Evolutionary conservation across 2,329 filamentous ascomycete species (phyloP).

Genomic region (Paracamarosporium sp.): DNA sequence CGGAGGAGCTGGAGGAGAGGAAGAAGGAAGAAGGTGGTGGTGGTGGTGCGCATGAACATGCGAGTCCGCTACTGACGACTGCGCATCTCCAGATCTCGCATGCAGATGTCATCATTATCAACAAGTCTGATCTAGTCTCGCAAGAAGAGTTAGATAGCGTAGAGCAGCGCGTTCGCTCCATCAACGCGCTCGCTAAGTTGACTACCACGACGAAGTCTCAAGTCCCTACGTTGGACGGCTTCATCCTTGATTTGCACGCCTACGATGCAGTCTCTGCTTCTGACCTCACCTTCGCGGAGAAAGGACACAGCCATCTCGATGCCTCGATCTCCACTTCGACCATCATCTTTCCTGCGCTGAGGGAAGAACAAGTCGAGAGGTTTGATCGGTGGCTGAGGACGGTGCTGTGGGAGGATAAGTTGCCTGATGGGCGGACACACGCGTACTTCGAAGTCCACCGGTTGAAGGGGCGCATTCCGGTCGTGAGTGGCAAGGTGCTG

Average conservation of each 20-base stretch:
- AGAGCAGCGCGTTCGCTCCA: slow-evolving; percentile 74
- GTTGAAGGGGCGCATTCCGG: slow-evolving; percentile 78
- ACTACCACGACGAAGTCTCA: slow-evolving; percentile 80
- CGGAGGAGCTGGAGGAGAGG: slow-evolving; percentile 54
- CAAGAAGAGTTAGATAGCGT: slow-evolving; percentile 73
- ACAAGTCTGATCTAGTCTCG: slow-evolving; percentile 87
- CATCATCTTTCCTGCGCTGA: slow-evolving; percentile 69
- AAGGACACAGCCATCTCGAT: slow-evolving; percentile 91
- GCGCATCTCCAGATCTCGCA: slow-evolving; percentile 97
- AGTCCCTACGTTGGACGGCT: slow-evolving; percentile 82
- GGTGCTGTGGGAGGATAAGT: slow-evolving; percentile 79
- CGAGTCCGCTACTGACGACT: slow-evolving; percentile 79
- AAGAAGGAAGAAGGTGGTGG: slow-evolving; percentile 53
- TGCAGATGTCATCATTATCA: slow-evolving; percentile 92
- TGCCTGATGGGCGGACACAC: slow-evolving; percentile 53
- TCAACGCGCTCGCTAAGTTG: slow-evolving; percentile 88
- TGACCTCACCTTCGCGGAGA: slow-evolving; percentile 70
- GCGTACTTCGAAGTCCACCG: slow-evolving; percentile 80
- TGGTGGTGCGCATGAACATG: slow-evolving; percentile 54
- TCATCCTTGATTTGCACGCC: slow-evolving; percentile 88
- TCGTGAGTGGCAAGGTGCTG: slow-evolving; percentile 70
- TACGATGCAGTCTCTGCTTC: slow-evolving; percentile 79
- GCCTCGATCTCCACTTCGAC: slow-evolving; percentile 86
- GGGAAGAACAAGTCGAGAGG: slow-evolving; percentile 61
- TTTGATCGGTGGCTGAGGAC: slow-evolving; percentile 85